These are phyloP conservation scores for Anthostomella pinea DNA, from an alignment of 2,329 filamentous ascomycete genomes.

Conservation along the genomic window DNA sequence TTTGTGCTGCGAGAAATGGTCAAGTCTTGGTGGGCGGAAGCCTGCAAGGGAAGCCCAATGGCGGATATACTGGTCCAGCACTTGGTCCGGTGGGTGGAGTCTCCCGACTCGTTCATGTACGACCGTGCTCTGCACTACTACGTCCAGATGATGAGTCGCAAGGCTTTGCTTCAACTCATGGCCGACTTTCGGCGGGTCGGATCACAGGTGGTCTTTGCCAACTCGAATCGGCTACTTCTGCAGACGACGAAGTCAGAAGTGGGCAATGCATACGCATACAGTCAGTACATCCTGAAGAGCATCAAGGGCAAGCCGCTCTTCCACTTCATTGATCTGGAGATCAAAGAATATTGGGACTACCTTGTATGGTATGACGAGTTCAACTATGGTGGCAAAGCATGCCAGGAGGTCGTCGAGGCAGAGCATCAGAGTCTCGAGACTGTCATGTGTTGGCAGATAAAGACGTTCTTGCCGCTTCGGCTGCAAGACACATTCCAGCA, in stretches of 20 bases:
- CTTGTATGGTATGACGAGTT: conserved; percentile 98
- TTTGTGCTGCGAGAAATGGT: conserved; percentile 96
- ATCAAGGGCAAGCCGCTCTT: conserved; percentile 95
- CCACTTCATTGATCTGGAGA: conserved; percentile 93
- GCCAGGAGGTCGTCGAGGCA: conserved; percentile 72
- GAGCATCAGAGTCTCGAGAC: conserved; percentile 77
- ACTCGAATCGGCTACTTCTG: conserved; percentile 80
- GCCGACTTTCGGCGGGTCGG: conserved; percentile 93
- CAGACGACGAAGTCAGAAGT: conserved; percentile 97
- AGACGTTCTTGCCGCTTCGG: conserved; percentile 76
- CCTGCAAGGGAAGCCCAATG: conserved; percentile 86
- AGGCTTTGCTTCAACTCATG: conserved; percentile 96
- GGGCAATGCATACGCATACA: conserved; percentile 93
- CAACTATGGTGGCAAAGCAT: conserved; percentile 96
- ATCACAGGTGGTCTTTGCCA: conserved; percentile 94
- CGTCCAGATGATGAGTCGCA: conserved; percentile 97
- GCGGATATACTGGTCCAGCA: conserved; percentile 97
- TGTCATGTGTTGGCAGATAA: conserved; percentile 98
- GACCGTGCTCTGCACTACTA: conserved; percentile 94
- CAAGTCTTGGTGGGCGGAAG: conserved; percentile 96
- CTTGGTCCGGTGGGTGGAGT: conserved; percentile 95
- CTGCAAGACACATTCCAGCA: conserved; percentile 85
- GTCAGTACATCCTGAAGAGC: conserved; percentile 95
- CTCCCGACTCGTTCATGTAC: conserved; percentile 89
- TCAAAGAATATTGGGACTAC: conserved; percentile 99